Conservation (phyloP, 2,329 filamentous ascomycete species). For the Epichloe gansuensis region DNA sequence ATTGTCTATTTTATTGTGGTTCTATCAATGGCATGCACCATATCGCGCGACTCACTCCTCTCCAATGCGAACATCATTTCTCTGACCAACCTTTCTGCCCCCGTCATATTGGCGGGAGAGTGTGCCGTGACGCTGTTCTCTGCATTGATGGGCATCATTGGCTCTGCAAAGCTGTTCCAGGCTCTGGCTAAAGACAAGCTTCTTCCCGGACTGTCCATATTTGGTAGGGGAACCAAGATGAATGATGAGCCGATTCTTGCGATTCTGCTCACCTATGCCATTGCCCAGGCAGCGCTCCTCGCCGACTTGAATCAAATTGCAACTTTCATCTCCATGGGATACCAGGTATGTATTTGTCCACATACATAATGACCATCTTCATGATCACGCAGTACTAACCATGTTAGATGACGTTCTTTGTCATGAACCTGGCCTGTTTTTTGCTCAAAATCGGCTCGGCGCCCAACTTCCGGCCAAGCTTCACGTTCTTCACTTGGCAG, state of each 20-base stretch:
- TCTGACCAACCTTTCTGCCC: slow-evolving; percentile 63
- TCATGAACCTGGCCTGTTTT: slow-evolving; percentile 81
- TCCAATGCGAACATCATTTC: slow-evolving; percentile 70
- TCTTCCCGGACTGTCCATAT: slow-evolving; percentile 61
- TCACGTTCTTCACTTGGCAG: slow-evolving; percentile 81
- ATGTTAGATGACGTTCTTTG: slow-evolving; percentile 68
- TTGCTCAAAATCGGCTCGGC: slow-evolving; percentile 77
- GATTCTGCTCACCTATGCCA: slow-evolving; percentile 60
- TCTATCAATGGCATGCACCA: slow-evolving; percentile 63
- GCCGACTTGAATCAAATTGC: slow-evolving; percentile 81
- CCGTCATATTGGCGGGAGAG: slow-evolving; percentile 67
- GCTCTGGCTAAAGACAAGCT: slow-evolving; percentile 70
- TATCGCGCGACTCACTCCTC: slow-evolving; percentile 62
- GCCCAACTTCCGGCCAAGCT: slow-evolving; percentile 78
- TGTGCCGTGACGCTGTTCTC: slow-evolving; percentile 77
- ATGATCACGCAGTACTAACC: neutral
- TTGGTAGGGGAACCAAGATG: slow-evolving; percentile 60
- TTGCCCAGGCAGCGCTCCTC: slow-evolving; percentile 70
- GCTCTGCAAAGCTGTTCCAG: slow-evolving; percentile 73
- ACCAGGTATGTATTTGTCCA: slow-evolving; percentile 40
- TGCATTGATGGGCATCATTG: slow-evolving; percentile 76
- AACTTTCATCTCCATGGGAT: slow-evolving; percentile 82
- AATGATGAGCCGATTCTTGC: slow-evolving; percentile 66
- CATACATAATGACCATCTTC: too few species aligned
- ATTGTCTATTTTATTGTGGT: slow-evolving; percentile 65